These are phyloP conservation scores for Tephrocybe sp. DNA, from an alignment of 768 basidiomycete genomes.

Conservation along the genomic window DNA sequence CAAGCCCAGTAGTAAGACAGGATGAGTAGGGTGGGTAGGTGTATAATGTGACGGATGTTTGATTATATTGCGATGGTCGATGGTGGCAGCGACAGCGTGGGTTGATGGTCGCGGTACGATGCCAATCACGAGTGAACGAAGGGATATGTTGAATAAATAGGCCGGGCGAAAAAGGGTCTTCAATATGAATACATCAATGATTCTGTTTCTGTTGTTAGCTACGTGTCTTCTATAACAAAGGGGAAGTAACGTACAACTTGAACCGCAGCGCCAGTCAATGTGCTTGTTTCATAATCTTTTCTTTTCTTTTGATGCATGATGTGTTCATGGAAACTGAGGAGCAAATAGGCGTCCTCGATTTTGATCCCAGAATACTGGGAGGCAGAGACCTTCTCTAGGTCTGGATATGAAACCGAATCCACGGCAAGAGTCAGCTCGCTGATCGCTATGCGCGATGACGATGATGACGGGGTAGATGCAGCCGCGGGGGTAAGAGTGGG, in stretches of 20 bases:
- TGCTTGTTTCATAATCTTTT: conserved; percentile 8
- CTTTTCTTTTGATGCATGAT: conserved; percentile 45
- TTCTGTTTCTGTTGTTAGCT: conserved; percentile 2
- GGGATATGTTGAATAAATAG: conserved; percentile 14
- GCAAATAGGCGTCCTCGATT: conserved; percentile 72
- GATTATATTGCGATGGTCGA: neutral
- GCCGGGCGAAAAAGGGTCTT: no score
- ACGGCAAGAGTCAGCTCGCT: conserved; percentile 36
- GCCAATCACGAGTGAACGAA: conserved; percentile 2
- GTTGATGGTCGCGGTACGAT: neutral
- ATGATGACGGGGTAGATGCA: conserved; percentile 27
- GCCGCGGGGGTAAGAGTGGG: conserved; percentile 32
- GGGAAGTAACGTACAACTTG: conserved; percentile 7
- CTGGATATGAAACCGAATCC: conserved; percentile 42
- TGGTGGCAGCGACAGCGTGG: neutral
- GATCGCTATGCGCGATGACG: conserved; percentile 26
- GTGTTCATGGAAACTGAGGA: conserved; percentile 75
- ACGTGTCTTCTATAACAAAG: neutral
- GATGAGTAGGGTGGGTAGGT: conserved; percentile 1
- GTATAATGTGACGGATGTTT: neutral
- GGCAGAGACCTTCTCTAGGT: conserved; percentile 47
- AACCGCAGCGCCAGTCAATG: no score
- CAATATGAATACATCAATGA: conserved; percentile 10
- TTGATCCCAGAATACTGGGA: conserved; percentile 54
- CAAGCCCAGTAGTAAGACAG: neutral